Evolutionary conservation across 768 basidiomycete genomes (phyloP).

Genomic region (Calvatia gigantea): DNA sequence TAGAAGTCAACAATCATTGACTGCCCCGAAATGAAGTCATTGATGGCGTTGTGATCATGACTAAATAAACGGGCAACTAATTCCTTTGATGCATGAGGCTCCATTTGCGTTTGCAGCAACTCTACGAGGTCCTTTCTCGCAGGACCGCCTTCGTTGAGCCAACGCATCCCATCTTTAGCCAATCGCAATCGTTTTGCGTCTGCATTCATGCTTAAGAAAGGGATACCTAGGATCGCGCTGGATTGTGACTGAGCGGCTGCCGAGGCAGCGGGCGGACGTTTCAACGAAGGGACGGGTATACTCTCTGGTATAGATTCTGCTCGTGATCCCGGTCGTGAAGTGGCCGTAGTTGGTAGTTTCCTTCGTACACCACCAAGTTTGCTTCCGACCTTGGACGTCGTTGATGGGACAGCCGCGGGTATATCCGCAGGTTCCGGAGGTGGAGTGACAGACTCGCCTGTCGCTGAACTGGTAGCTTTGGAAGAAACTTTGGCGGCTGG

Average conservation of each 20-base stretch:
- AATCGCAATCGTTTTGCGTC: slow-evolving; percentile 67
- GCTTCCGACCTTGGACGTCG: slow-evolving; percentile 35
- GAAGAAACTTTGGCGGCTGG: slow-evolving; percentile 22
- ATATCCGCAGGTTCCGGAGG: slow-evolving; percentile 36
- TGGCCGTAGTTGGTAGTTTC: slow-evolving; percentile 58
- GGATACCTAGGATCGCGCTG: slow-evolving; percentile 26
- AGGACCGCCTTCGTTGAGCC: slow-evolving; percentile 84
- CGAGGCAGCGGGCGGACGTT: slow-evolving; percentile 25
- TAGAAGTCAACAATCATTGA: slow-evolving; percentile 74
- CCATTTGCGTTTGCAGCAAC: slow-evolving; percentile 88
- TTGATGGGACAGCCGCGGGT: slow-evolving; percentile 22
- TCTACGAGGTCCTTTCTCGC: slow-evolving; percentile 88
- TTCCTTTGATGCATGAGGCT: slow-evolving; percentile 73
- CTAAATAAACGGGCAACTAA: slow-evolving; percentile 82
- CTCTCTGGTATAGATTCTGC: slow-evolving; percentile 38
- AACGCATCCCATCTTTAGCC: slow-evolving; percentile 72
- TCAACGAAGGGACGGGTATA: slow-evolving; percentile 31
- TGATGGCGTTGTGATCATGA: slow-evolving; percentile 92
- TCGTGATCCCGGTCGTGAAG: slow-evolving; percentile 48
- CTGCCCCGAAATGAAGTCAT: slow-evolving; percentile 84
- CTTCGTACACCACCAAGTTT: slow-evolving; percentile 69
- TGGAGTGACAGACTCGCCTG: slow-evolving; percentile 24
- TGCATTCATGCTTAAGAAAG: slow-evolving; percentile 50
- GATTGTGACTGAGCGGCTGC: slow-evolving; percentile 21
- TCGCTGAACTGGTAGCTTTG: slow-evolving; percentile 25